Evolutionary conservation across 2,329 filamentous ascomycete genomes (phyloP).

Genomic region (Aspergillus unguis): DNA sequence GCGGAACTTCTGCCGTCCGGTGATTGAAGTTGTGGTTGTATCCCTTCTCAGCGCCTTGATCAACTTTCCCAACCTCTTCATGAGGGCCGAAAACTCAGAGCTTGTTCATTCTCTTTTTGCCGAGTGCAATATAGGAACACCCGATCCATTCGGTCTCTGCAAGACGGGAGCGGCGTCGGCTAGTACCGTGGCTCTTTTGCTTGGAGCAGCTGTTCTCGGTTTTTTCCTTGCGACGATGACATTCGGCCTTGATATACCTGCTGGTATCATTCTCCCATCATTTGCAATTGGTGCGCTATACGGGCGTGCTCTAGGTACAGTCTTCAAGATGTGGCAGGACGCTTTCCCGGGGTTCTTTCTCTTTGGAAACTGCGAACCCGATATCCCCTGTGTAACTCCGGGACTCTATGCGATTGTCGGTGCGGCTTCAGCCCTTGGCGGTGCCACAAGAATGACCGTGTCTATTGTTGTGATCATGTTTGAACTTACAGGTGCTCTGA

Average conservation of each 20-base stretch:
- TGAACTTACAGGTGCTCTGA: slow-evolving; percentile 91
- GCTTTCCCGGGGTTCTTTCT: slow-evolving; percentile 72
- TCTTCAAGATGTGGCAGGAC: slow-evolving; percentile 83
- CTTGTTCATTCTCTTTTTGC: slow-evolving; percentile 89
- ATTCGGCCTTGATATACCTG: slow-evolving; percentile 90
- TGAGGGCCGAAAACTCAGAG: slow-evolving; percentile 87
- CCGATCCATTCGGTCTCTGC: slow-evolving; percentile 88
- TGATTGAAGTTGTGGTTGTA: slow-evolving; percentile 75
- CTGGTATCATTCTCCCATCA: slow-evolving; percentile 91
- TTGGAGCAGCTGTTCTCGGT: slow-evolving; percentile 78
- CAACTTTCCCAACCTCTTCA: slow-evolving; percentile 95
- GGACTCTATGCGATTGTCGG: slow-evolving; percentile 97
- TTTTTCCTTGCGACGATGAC: slow-evolving; percentile 83
- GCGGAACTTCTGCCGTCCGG: slow-evolving; percentile 65
- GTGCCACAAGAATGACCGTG: slow-evolving; percentile 93
- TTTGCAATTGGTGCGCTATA: slow-evolving; percentile 93
- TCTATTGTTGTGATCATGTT: slow-evolving; percentile 99
- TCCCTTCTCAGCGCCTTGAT: slow-evolving; percentile 79
- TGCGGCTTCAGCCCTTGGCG: slow-evolving; percentile 87
- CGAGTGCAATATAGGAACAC: slow-evolving; percentile 68
- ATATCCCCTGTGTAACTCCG: slow-evolving; percentile 83
- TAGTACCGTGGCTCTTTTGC: slow-evolving; percentile 74
- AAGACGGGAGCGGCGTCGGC: slow-evolving; percentile 79
- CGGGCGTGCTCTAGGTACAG: slow-evolving; percentile 82
- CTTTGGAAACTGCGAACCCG: slow-evolving; percentile 78